Conservation (phyloP, 192 early-diverging fungal species). For the Pilaira anomala region DNA sequence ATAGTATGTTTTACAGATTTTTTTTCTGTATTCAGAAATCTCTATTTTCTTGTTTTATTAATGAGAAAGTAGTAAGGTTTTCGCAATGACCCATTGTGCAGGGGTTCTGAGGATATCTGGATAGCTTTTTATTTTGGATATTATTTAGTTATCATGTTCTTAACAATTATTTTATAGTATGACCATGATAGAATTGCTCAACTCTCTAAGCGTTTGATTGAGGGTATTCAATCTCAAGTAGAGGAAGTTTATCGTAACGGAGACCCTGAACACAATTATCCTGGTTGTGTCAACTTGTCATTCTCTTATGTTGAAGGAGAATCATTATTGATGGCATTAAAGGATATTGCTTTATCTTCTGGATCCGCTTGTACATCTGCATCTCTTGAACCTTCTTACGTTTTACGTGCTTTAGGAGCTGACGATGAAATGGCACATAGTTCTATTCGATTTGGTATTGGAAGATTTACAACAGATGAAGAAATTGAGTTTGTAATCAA, state of each 20-base stretch:
- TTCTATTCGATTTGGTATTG: slow-evolving; percentile 94
- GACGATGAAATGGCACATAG: slow-evolving; percentile 96
- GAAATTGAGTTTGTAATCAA: slow-evolving; percentile 91
- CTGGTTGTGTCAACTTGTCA: slow-evolving; percentile 92
- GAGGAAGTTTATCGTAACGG: slow-evolving; percentile 88
- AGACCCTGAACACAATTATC: slow-evolving; percentile 72
- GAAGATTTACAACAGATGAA: slow-evolving; percentile 91
- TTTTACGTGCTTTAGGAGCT: slow-evolving; percentile 93
- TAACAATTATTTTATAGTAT: slow-evolving; percentile 46
- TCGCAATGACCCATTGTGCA: slow-evolving; percentile 49
- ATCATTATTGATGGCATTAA: slow-evolving; percentile 95
- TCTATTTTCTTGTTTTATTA: too few relatives aligned
- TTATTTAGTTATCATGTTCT: neutral
- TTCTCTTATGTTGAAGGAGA: slow-evolving; percentile 98
- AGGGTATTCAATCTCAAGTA: slow-evolving; percentile 76
- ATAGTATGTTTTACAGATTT: too few relatives aligned
- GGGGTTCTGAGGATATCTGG: slow-evolving; percentile 51
- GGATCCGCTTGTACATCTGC: slow-evolving; percentile 96
- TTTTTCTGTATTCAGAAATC: too few relatives aligned
- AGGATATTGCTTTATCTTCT: slow-evolving; percentile 94
- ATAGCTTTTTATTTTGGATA: neutral
- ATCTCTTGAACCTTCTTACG: slow-evolving; percentile 93
- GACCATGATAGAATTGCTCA: slow-evolving; percentile 69
- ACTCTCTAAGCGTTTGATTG: slow-evolving; percentile 76
- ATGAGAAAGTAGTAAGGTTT: neutral